Evolutionary conservation across 2,329 filamentous ascomycete species (phyloP), one percentile per base, ranked within the genome.

Genomic region (Fusarium floridanum): DNA sequence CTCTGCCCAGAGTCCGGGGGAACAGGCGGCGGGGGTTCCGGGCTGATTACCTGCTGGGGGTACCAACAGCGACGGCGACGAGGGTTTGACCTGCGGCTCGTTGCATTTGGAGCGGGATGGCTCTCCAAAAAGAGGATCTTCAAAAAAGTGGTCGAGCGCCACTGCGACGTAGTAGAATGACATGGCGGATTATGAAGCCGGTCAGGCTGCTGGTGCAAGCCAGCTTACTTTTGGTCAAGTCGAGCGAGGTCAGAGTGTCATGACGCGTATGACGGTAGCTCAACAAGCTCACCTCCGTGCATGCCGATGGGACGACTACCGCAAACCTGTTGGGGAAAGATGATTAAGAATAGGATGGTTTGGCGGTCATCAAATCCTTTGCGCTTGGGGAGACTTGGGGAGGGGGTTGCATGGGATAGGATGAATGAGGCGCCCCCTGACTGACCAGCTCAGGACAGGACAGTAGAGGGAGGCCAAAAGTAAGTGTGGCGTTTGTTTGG

Each of bases 401-500:
- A 48, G 43, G 43, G 43, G 59, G 66, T 24, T 67, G 22, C 57
- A 56, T 67, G 73, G 62, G 63, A 64, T 61, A 64, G 43, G 53
- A 59, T 61, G 48, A 60, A 59, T 32, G 29, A 20, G 53, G 22
- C 55, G 32, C 17, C 60, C 27, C 62, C 61, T 67, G 39, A 43
- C 22, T 53, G 64, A 64, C 48, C 39, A 39, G 39, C 70, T 59
- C 20, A 55, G 45, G 50, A 32, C 63, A 24, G 27, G 27, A 45
- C 39, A n/a, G 39, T 57, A 70, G 29, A 29, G 29, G 29, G 29
- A 29, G 66, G 29, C 39, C 29, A 73, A 73, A 67, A 63, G 34
- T 75, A 75, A 73, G 75, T 77, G 75, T 77, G 75, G 76, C 76
- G 73, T 75, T 66, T 24, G 66, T 75, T 66, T 27, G 66, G 60